Evolutionary conservation across 441 rosid species (phyloP).

Genomic region (Adansonia rubrostipa): DNA sequence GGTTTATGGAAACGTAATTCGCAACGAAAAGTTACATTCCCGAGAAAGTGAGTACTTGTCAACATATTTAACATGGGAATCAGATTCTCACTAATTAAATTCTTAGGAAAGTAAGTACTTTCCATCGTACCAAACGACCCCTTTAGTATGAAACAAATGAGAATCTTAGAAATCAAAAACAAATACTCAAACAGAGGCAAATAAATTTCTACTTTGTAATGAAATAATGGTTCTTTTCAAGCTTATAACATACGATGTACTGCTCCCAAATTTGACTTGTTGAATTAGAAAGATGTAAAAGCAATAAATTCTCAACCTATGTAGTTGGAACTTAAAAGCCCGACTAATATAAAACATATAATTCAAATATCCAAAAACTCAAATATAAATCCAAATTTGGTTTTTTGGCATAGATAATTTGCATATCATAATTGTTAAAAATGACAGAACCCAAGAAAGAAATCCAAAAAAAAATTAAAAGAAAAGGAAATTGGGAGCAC

Average conservation of each 20-base stretch:
- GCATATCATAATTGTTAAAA: neutral
- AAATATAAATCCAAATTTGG: neutral
- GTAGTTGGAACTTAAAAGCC: neutral
- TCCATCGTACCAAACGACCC: no score
- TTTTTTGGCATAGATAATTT: neutral
- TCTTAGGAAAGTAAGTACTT: no score
- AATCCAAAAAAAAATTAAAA: neutral
- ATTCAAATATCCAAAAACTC: neutral
- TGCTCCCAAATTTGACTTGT: neutral
- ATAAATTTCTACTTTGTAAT: neutral
- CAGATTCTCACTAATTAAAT: no score
- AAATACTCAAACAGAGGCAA: neutral
- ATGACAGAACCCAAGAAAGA: neutral
- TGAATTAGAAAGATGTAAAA: neutral
- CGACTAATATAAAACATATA: neutral
- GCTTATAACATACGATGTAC: neutral
- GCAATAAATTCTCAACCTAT: neutral
- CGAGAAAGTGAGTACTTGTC: no score
- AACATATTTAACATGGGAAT: no score
- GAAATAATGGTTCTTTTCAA: neutral
- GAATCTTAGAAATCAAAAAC: neutral
- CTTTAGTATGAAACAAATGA: slow-evolving; percentile 10
- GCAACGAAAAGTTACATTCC: no score
- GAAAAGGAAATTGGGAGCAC: slow-evolving; percentile 36
- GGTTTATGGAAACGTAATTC: no score